Base-by-base conservation (phyloP, 2,329 filamentous ascomycete genomes). In the Claviceps sp. region DNA sequence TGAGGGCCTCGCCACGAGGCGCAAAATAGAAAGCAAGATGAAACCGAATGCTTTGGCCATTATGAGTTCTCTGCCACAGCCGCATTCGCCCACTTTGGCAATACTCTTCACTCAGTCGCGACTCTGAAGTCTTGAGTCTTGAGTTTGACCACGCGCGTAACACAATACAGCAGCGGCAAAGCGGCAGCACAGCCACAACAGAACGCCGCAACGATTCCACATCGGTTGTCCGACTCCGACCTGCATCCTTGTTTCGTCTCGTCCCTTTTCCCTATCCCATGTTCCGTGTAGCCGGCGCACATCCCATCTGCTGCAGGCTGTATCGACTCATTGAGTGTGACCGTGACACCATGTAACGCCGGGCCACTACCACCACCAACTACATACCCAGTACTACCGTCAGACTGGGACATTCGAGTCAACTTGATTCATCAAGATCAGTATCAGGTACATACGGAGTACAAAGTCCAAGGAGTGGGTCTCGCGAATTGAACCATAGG, bases 11-110 rank as follows among this genome's bases (percentile, higher is more conserved):
- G 45, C 38, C 37, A 46, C 38, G 22, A 34, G 40, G 26, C 23
- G 26, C 17, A 51, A 48, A 38, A 45, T 26, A 43, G 45, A 51
- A 23, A 20, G 17, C 23, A 29, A 38, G 43, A n/a, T 53, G 47
- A 53, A 50, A 53, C 51, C 37, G 44, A 16, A 29, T 40, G 51
- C 47, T 46, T 39, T 53, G 51, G 36, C 43, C 51, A 20, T 53
- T 20, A 38, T 49, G 42, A 26, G 47, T 45, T 34, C 36, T 50
- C 49, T 29, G 22, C 34, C 22, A 45, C 37, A 34, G 29, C 34
- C 22, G 29, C 11, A 23, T 39, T 39, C 20, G 14, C 23, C 42
- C 49, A 29, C 46, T 42, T 36, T 42, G 17, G 17, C 14, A 43
- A 14, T 44, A 14, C 17, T 16, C 36, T 26, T 42, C 20, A 16